Conservation (phyloP, 2,329 filamentous ascomycete genomes). For the Fusarium sublunatum region DNA sequence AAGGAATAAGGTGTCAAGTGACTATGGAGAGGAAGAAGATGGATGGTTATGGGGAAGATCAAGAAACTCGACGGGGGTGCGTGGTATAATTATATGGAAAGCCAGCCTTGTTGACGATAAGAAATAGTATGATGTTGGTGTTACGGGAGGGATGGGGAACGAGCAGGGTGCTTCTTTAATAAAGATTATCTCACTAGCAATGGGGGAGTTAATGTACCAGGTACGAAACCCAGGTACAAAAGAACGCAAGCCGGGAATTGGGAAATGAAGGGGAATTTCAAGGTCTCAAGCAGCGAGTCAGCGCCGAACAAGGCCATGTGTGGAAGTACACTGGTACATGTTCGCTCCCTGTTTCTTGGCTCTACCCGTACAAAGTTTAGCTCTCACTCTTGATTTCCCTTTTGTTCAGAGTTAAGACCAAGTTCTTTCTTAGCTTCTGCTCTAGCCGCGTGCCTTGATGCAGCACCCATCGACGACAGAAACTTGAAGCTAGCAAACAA, state of each 20-base stretch:
- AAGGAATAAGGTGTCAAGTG: slow-evolving; percentile 5
- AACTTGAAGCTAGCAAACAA: background rate
- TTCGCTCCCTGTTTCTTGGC: background rate
- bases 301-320: slow-evolving; percentile 30
- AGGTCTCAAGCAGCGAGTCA: slow-evolving; percentile 35
- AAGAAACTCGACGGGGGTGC: slow-evolving; percentile 16
- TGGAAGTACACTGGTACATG: slow-evolving; percentile 33
- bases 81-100: slow-evolving; percentile 31
- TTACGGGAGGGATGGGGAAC: slow-evolving; percentile 15
- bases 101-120: slow-evolving; percentile 17
- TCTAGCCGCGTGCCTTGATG: slow-evolving; percentile 17
- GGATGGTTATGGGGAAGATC: slow-evolving; percentile 7
- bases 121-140: slow-evolving; percentile 34
- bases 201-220: slow-evolving; percentile 29
- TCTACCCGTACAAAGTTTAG: slow-evolving; percentile 17
- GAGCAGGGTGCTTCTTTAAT: slow-evolving; percentile 40
- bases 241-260: slow-evolving; percentile 20
- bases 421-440: slow-evolving; percentile 1
- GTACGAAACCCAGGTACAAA: slow-evolving; percentile 36
- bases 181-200: slow-evolving; percentile 28
- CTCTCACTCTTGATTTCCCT: slow-evolving; percentile 2
- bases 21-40: slow-evolving; percentile 7
- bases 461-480: background rate
- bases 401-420: slow-evolving; percentile 10
- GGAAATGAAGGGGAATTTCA: slow-evolving; percentile 39